Percentiles rank a stretch among this genome's conserved stretches.
These are phyloP conservation scores for Alternaria ventricosa DNA, from an alignment of 2,329 filamentous ascomycete genomes.

Conservation along the genomic window DNA sequence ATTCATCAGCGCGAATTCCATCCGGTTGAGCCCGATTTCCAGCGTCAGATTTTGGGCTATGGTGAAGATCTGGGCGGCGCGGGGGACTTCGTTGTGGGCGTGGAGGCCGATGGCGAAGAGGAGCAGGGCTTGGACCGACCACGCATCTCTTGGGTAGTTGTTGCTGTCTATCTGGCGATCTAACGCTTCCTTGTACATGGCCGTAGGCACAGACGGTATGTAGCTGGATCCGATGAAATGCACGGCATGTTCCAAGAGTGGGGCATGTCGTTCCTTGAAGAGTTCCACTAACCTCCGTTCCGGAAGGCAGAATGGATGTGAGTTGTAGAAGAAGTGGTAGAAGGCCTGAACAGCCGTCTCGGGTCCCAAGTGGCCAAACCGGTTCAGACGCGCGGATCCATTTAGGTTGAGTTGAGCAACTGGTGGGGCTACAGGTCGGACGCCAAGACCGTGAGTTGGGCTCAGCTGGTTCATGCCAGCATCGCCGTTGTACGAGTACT, in stretches of 20 bases:
- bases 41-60: constrained; percentile 75
- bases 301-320: constrained; percentile 64
- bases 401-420: constrained; percentile 42
- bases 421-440: constrained; percentile 27
- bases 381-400: constrained; percentile 38
- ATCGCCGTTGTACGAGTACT: constrained; percentile 39
- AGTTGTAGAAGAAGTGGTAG: constrained; percentile 60
- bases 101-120: constrained; percentile 80
- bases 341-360: constrained; percentile 42
- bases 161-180: constrained; percentile 40
- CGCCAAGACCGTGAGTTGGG: constrained; percentile 27
- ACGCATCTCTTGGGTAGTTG: constrained; percentile 50
- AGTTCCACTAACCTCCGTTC: constrained; percentile 48
- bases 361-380: constrained; percentile 36
- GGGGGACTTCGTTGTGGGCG: constrained; percentile 73
- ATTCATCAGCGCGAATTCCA: constrained; percentile 68
- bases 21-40: constrained; percentile 76
- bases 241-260: constrained; percentile 61
- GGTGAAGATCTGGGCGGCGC: constrained; percentile 70
- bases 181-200: constrained; percentile 52
- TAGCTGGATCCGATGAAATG: constrained; percentile 65
- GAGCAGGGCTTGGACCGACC: constrained; percentile 77
- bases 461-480: constrained; percentile 32
- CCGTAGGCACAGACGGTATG: constrained; percentile 53
- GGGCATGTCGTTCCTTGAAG: constrained; percentile 49